Percentiles rank a stretch among this genome's conserved stretches.
These are phyloP conservation scores for Cystobasidium sp. DNA, from an alignment of 1,284 basidiomycete genomes.

Conservation along the genomic window DNA sequence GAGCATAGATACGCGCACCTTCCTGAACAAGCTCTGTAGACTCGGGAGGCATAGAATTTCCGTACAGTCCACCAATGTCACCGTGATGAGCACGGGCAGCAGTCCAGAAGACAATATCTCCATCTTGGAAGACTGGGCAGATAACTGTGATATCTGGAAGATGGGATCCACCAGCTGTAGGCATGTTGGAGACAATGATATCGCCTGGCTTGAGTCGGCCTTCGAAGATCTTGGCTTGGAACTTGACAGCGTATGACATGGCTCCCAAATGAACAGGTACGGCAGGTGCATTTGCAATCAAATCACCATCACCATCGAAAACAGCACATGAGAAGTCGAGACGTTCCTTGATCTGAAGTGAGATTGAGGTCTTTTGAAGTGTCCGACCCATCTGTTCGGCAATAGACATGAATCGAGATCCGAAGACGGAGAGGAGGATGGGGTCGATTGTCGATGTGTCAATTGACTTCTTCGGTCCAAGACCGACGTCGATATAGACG, in stretches of 20 bases:
- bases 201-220: slow-evolving; percentile 77
- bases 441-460: slow-evolving; percentile 64
- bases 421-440: slow-evolving; percentile 84
- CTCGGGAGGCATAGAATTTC: slow-evolving; percentile 86
- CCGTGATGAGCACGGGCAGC: slow-evolving; percentile 76
- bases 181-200: slow-evolving; percentile 65
- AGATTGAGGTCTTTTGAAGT: slow-evolving; percentile 82
- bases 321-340: slow-evolving; percentile 68
- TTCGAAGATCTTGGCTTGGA: slow-evolving; percentile 31
- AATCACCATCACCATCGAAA: slow-evolving; percentile 71
- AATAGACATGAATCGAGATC: slow-evolving; percentile 70
- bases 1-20: slow-evolving; percentile 86
- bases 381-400: slow-evolving; percentile 91
- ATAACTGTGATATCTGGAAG: slow-evolving; percentile 67
- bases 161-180: slow-evolving; percentile 66
- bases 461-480: slow-evolving; percentile 40
- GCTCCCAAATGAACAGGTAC: slow-evolving; percentile 47
- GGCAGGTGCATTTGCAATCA: slow-evolving; percentile 32
- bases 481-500: slow-evolving; percentile 47
- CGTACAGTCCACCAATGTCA: slow-evolving; percentile 63
- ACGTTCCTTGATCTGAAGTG: slow-evolving; percentile 47
- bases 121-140: slow-evolving; percentile 74
- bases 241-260: slow-evolving; percentile 37
- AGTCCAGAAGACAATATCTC: slow-evolving; percentile 85
- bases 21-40: slow-evolving; percentile 89